Base-by-base conservation (phyloP, 2,329 filamentous ascomycete species). In the Beauveria medogensis region DNA sequence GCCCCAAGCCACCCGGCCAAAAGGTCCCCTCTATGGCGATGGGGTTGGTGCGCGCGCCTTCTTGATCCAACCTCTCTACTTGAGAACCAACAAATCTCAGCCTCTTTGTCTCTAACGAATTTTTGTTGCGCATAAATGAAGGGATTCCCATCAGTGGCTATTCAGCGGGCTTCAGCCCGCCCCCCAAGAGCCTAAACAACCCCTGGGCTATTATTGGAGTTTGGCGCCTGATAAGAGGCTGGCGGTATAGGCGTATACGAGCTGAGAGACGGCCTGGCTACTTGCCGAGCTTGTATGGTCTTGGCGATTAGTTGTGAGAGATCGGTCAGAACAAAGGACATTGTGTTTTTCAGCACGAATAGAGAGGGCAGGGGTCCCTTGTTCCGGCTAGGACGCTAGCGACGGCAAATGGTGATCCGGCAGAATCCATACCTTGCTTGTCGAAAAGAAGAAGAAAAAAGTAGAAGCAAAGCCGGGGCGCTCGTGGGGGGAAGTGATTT, bases 331-430 rank as follows among this genome's bases (percentile, higher is more conserved):
- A 22, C 34, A 37, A 47, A 22, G 20, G 22, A 47, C 22, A 12
- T 24, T 26, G 44, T 26, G 5, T 37, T 37, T 14, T 14, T 12
- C 28, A 24, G 18, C 24, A 14, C 14, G 22, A 24, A 26, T 20
- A 4, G 47, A 51, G 28, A 22, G 28, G 20, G n/a, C n/a, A 46
- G 43, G 43, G n/a, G 20, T 28, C 50, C 51, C 51, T 26, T 24
- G 55, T 26, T 34, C 44, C 55, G 20, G 9, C 34, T 28, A 22
- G n/a, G 47, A 34, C 24, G 44, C 46, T 48, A 44, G 37, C 18
- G 9, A 40, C 20, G 56, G 47, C 50, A 37, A 10, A 14, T 24
- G 59, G 30, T 52, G 59, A 60, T 55, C 59, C 59, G 59, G 59
- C 50, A 41, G 50, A 43, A 60, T 60, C 59, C 59, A 55, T 52